phyloP scores from a whole-genome alignment of 352 stramenopile species.

The Phytophthora crassamura region DNA sequence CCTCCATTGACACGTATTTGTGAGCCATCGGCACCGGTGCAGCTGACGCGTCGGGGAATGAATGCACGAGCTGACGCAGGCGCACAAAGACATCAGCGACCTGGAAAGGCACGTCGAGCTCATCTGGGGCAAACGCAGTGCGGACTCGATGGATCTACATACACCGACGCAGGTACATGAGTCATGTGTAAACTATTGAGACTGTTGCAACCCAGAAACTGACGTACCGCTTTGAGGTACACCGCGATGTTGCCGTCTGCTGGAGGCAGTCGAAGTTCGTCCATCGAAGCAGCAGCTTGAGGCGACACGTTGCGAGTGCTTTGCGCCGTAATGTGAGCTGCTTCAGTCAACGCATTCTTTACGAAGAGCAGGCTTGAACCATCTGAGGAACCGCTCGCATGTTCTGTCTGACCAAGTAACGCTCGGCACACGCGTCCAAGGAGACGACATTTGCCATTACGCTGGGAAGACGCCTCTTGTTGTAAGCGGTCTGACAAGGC shows the following conservation, averaged over 20 bases:
- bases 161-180: constrained; percentile 11
- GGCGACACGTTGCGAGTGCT: not conserved
- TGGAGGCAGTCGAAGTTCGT: constrained; percentile 20
- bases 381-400: not conserved
- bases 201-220: not conserved
- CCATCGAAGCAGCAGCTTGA: constrained; percentile 16
- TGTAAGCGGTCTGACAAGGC: constrained; percentile 34
- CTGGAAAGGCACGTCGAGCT: constrained; percentile 29
- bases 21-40: constrained; percentile 17
- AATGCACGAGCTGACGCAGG: constrained; percentile 45
- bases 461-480: constrained; percentile 16
- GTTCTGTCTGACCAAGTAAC: constrained; percentile 21
- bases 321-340: not conserved
- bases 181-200: not conserved
- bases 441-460: constrained; percentile 5
- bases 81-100: constrained; percentile 41
- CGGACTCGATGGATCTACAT: constrained; percentile 45
- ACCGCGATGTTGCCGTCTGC: constrained; percentile 23
- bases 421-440: constrained; percentile 16
- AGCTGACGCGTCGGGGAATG: constrained; percentile 33
- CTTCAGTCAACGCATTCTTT: not conserved
- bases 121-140: constrained; percentile 11
- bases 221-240: constrained; percentile 46
- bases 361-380: constrained; percentile 32
- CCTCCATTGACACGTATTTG: constrained; percentile 53